These are phyloP conservation scores for Naumovozyma baii DNA, from an alignment of 805 yeast genomes.

Conservation along the genomic window DNA sequence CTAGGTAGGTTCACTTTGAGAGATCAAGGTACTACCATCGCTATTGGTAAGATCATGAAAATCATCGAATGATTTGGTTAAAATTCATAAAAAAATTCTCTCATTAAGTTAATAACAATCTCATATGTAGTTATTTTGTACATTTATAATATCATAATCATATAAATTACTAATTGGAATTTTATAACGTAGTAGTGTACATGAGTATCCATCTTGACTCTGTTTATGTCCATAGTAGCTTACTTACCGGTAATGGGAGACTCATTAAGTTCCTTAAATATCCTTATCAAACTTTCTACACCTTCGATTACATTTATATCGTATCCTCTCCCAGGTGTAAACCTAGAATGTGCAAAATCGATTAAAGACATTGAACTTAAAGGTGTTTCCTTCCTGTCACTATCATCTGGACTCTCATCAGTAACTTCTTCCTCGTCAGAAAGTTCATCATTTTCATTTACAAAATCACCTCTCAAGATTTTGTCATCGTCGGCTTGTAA, in stretches of 20 bases:
- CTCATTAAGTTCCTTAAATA: slow-evolving; percentile 27
- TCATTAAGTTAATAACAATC: background rate
- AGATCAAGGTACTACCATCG: slow-evolving; percentile 97
- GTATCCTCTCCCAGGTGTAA: slow-evolving; percentile 51
- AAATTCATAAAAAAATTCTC: too few relatives aligned
- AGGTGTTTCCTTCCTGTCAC: slow-evolving; percentile 15
- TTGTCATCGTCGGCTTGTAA: slow-evolving; percentile 34
- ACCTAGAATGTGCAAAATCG: slow-evolving; percentile 83
- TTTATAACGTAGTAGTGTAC: too few relatives aligned
- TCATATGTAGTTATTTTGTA: background rate
- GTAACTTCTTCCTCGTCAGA: slow-evolving; percentile 17
- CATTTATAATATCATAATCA: background rate
- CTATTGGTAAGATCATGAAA: slow-evolving; percentile 95
- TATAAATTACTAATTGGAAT: background rate
- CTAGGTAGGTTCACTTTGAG: slow-evolving; percentile 96
- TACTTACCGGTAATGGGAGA: too few relatives aligned
- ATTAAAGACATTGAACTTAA: slow-evolving; percentile 59
- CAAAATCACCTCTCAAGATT: slow-evolving; percentile 28
- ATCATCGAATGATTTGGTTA: slow-evolving; percentile 40
- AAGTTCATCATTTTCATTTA: slow-evolving; percentile 28
- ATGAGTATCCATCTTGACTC: too few relatives aligned
- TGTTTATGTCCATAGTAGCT: too few relatives aligned
- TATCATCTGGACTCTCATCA: slow-evolving; percentile 11
- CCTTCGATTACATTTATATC: slow-evolving; percentile 70
- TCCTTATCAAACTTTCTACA: slow-evolving; percentile 46